Conservation (phyloP, 805 yeast genomes). For the Barnettozyma siamensis region DNA sequence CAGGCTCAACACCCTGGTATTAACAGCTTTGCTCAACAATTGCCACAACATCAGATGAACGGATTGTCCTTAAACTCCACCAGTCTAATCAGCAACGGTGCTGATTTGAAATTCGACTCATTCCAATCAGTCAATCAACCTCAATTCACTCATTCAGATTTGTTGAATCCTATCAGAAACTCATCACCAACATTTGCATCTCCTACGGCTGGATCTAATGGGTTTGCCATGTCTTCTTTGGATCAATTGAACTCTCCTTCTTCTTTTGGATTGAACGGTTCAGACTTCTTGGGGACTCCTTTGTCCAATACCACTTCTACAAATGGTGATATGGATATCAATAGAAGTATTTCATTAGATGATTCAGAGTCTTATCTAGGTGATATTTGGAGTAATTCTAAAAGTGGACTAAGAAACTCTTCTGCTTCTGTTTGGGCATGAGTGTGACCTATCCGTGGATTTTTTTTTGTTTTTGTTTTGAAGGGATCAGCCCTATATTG, state of each 20-base stretch:
- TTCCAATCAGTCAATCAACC: conserved; percentile 14
- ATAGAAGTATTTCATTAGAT: conserved; percentile 16
- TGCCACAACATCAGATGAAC: conserved; percentile 2
- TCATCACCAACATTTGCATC: conserved; percentile 15
- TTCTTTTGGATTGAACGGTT: conserved; percentile 13
- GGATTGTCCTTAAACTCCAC: conserved; percentile 1
- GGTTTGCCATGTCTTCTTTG: conserved; percentile 14
- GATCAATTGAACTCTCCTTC: conserved; percentile 14
- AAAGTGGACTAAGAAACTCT: conserved; percentile 15
- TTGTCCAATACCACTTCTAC: conserved; percentile 8
- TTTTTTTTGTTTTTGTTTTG: not conserved
- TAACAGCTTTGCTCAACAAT: not conserved
- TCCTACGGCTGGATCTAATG: conserved; percentile 9
- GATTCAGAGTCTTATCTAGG: conserved; percentile 19
- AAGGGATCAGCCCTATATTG: too few relatives aligned
- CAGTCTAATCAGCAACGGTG: not conserved
- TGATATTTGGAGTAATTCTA: conserved; percentile 25
- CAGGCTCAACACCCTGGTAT: not conserved
- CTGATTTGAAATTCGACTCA: conserved; percentile 7
- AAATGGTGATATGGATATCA: conserved; percentile 5
- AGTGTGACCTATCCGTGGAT: not conserved
- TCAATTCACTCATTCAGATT: conserved; percentile 12
- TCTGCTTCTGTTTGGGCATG: conserved; percentile 27
- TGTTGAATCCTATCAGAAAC: conserved; percentile 13
- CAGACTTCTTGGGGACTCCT: conserved; percentile 14